Evolutionary conservation across 257 asterid genomes (phyloP).

Genomic region (Asclepias syriaca): DNA sequence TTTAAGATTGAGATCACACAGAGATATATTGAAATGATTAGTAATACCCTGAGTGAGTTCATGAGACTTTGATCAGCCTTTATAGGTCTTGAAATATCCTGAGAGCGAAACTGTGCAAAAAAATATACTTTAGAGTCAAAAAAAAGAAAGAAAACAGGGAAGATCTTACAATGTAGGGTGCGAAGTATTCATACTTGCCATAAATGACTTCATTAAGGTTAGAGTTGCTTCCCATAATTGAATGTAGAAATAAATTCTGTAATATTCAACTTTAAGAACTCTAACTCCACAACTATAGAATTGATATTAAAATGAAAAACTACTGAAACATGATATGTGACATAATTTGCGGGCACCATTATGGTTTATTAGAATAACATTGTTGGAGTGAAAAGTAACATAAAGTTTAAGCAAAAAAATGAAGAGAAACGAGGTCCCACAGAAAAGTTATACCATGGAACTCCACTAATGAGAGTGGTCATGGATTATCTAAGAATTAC

Average conservation of each 20-base stretch:
- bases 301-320: too few relatives aligned
- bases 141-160: neutral
- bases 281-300: neutral
- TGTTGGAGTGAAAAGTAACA: too few relatives aligned
- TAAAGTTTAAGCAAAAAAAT: too few relatives aligned
- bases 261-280: neutral
- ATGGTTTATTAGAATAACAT: too few relatives aligned
- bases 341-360: too few relatives aligned
- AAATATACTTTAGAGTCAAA: neutral
- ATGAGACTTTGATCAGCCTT: constrained; percentile 56
- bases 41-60: constrained; percentile 72
- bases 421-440: too few relatives aligned
- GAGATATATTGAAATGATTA: constrained; percentile 4
- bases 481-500: too few relatives aligned
- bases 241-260: neutral
- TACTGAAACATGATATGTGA: too few relatives aligned
- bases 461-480: too few relatives aligned
- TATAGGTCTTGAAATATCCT: constrained; percentile 53
- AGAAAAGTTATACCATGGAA: too few relatives aligned
- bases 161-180: neutral
- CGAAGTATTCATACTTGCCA: neutral
- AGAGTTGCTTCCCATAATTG: neutral
- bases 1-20: neutral
- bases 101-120: constrained; percentile 57
- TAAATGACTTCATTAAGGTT: neutral